A percentile compares a stretch with the other conserved stretches of the same genome.
These are phyloP conservation scores for Tuber magnatum DNA, from an alignment of 495 filamentous ascomycete species.

Conservation along the genomic window DNA sequence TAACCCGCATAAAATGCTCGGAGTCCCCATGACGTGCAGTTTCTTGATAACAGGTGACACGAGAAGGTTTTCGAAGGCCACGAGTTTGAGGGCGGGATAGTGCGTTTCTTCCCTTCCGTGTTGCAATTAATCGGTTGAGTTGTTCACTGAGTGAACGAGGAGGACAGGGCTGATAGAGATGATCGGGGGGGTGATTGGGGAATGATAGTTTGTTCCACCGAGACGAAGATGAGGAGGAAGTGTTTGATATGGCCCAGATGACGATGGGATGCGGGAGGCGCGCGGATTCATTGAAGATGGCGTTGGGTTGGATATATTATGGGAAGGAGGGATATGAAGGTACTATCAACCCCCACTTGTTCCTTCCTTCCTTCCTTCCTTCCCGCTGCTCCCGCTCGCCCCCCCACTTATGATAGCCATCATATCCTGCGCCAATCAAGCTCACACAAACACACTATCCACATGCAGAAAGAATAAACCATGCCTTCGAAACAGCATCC, in stretches of 20 bases:
- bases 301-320: conserved; percentile 82
- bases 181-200: conserved; percentile 8
- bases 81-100: conserved; percentile 80
- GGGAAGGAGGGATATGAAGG: conserved; percentile 51
- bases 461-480: conserved; percentile 54
- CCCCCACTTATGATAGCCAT: background rate
- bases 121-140: background rate
- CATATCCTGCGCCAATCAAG: background rate
- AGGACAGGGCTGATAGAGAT: conserved; percentile 4
- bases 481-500: conserved; percentile 59
- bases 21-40: conserved; percentile 80
- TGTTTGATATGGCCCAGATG: conserved; percentile 89
- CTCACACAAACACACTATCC: background rate
- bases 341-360: conserved; percentile 28
- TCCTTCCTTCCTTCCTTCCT: conserved; percentile 10
- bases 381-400: conserved; percentile 7
- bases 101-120: conserved; percentile 22
- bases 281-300: conserved; percentile 79
- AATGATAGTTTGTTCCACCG: conserved; percentile 60
- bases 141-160: background rate
- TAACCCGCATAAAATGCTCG: conserved; percentile 97
- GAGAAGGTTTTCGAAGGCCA: conserved; percentile 66
- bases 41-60: conserved; percentile 76
- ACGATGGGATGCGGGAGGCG: conserved; percentile 86
- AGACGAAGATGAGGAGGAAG: conserved; percentile 47